Evolutionary conservation across 2,329 filamentous ascomycete genomes (phyloP).

Genomic region (Didymella pinodella): DNA sequence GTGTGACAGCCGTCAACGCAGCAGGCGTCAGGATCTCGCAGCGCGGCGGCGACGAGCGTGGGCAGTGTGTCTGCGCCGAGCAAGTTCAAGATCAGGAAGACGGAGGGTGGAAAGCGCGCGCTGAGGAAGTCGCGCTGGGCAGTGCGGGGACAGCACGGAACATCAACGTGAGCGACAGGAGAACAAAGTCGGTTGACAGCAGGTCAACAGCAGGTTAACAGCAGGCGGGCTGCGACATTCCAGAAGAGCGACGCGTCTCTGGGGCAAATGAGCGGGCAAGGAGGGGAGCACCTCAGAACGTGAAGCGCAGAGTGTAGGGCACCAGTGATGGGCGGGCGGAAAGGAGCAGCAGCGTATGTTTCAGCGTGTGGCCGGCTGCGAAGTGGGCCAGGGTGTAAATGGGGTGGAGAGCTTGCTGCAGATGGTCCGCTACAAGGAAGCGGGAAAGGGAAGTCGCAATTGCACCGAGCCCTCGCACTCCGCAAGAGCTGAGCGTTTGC

Average conservation of each 20-base stretch:
- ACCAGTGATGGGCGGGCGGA: constrained; percentile 30
- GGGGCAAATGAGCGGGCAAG: constrained; percentile 18
- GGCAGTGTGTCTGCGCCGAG: background rate
- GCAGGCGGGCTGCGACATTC: constrained; percentile 38
- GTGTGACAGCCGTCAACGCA: constrained; percentile 13
- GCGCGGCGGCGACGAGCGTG: constrained; percentile 14
- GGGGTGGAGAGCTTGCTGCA: constrained; percentile 14
- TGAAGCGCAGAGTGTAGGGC: constrained; percentile 24
- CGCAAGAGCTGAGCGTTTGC: constrained; percentile 8
- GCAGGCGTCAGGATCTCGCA: constrained; percentile 8
- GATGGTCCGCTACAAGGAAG: constrained; percentile 15
- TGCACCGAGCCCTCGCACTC: constrained; percentile 7
- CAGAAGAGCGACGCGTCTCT: constrained; percentile 32
- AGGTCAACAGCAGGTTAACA: constrained; percentile 20
- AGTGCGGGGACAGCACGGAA: constrained; percentile 31
- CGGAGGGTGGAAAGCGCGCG: constrained; percentile 1
- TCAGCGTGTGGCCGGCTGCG: constrained; percentile 25
- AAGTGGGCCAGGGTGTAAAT: constrained; percentile 12
- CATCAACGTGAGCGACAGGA: constrained; percentile 22
- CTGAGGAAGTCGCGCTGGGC: constrained; percentile 25
- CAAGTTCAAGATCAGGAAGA: background rate
- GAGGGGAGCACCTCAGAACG: constrained; percentile 18
- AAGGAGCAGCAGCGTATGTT: constrained; percentile 34
- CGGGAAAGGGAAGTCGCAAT: constrained; percentile 16
- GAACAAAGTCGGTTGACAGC: constrained; percentile 3